Percentiles rank a stretch among this genome's conserved stretches.
Evolutionary conservation across 164 flowering plant species (phyloP).

Genomic region (Vitis rotundifolia): DNA sequence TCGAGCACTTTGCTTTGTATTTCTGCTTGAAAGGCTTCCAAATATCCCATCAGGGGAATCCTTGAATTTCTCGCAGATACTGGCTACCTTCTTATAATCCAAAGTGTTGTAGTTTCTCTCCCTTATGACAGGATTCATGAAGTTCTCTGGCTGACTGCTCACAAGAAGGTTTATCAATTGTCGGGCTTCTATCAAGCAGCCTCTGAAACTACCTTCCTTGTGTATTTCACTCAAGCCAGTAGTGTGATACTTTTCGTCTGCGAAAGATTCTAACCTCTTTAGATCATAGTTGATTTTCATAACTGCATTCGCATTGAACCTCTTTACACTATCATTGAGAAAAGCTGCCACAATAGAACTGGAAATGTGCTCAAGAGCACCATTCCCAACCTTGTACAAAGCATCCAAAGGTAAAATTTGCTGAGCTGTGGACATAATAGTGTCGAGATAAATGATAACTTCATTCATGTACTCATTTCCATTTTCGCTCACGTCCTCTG

Average conservation of each 20-base stretch:
- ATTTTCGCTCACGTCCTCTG: conserved; percentile 58
- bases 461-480: conserved; percentile 66
- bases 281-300: conserved; percentile 61
- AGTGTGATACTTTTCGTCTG: conserved; percentile 70
- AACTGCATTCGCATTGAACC: conserved; percentile 78
- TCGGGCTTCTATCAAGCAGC: conserved; percentile 71
- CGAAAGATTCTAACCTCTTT: conserved; percentile 67
- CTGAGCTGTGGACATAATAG: conserved; percentile 78
- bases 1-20: conserved; percentile 66
- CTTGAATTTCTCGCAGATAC: conserved; percentile 76
- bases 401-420: conserved; percentile 84
- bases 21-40: conserved; percentile 77
- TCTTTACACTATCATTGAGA: conserved; percentile 78
- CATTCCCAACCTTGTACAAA: conserved; percentile 71
- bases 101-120: conserved; percentile 65
- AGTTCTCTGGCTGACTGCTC: conserved; percentile 89
- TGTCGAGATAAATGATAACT: conserved; percentile 72
- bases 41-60: conserved; percentile 85
- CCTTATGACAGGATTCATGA: conserved; percentile 89
- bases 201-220: conserved; percentile 61
- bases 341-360: conserved; percentile 59
- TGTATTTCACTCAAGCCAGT: conserved; percentile 66
- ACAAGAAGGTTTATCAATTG: conserved; percentile 76
- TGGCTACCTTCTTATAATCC: conserved; percentile 81
- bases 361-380: conserved; percentile 79